phyloP scores from a whole-genome alignment of 192 early-diverging fungal genomes.

The Podila minutissima region DNA sequence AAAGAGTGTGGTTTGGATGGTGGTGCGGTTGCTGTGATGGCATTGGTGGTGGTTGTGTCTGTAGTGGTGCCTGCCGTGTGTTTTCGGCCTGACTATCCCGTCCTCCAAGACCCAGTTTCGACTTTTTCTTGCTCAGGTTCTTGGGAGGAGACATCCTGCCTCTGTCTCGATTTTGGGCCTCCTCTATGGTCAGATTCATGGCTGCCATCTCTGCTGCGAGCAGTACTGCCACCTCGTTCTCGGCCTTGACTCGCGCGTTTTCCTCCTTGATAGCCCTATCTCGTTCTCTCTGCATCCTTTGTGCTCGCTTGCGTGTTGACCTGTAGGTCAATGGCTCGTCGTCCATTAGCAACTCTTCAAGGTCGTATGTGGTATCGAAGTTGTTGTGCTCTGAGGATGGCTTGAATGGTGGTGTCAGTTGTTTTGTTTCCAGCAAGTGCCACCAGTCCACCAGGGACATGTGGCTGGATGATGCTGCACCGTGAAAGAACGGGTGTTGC shows the following conservation, averaged over 20 bases:
- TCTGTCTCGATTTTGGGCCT: slow-evolving; percentile 1
- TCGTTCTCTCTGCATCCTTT: slow-evolving; percentile 50
- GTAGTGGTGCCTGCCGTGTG: neutral
- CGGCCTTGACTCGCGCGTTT: slow-evolving; percentile 24
- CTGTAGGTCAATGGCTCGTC: slow-evolving; percentile 68
- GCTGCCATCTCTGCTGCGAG: slow-evolving; percentile 26
- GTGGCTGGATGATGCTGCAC: slow-evolving; percentile 19
- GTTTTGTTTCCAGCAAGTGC: slow-evolving; percentile 56
- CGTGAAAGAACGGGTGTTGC: slow-evolving; percentile 57
- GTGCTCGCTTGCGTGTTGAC: slow-evolving; percentile 34
- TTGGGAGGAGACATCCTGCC: neutral
- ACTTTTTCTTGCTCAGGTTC: slow-evolving; percentile 18
- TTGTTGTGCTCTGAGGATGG: slow-evolving; percentile 68
- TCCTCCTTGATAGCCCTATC: slow-evolving; percentile 51
- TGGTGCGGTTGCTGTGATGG: neutral
- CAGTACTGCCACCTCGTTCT: slow-evolving; percentile 16
- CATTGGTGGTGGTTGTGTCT: slow-evolving; percentile 7
- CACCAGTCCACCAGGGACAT: slow-evolving; percentile 44
- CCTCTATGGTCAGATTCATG: slow-evolving; percentile 36
- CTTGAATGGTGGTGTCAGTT: slow-evolving; percentile 50
- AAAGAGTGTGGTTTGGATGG: slow-evolving; percentile 8
- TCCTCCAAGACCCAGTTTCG: slow-evolving; percentile 13
- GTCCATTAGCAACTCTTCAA: slow-evolving; percentile 78
- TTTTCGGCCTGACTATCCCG: slow-evolving; percentile 4
- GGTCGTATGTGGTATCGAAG: slow-evolving; percentile 80